Conservation (phyloP, 106 monocot species). For the Dendrobium nobile region DNA sequence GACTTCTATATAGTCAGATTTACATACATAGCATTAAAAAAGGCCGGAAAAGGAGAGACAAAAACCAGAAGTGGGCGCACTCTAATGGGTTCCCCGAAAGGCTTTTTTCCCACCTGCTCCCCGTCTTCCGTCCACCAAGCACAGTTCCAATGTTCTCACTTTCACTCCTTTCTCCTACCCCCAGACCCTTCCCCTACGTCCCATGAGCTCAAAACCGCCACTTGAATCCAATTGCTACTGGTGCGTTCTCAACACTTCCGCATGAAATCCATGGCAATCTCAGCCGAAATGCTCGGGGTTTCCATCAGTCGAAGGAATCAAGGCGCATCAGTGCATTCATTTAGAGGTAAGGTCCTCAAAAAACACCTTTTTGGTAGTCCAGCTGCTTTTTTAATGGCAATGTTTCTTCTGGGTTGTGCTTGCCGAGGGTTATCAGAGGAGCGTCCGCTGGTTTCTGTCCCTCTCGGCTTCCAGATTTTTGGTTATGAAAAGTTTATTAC, state of each 20-base stretch:
- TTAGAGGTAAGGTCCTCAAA: neutral
- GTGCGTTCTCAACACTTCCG: neutral
- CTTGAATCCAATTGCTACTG: neutral
- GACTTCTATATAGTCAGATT: too few species aligned
- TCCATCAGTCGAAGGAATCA: neutral
- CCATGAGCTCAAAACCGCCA: neutral
- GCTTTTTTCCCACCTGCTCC: neutral
- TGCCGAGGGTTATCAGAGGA: slow-evolving; percentile 2
- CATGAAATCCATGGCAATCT: neutral
- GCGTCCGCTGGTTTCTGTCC: slow-evolving; percentile 11
- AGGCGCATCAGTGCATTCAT: neutral
- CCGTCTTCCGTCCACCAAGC: slow-evolving; percentile 5
- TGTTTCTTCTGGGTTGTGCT: slow-evolving; percentile 4
- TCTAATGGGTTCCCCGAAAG: neutral
- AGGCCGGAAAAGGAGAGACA: neutral
- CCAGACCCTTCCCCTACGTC: neutral
- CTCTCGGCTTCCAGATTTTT: slow-evolving; percentile 30
- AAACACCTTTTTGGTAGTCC: neutral
- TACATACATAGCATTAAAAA: neutral
- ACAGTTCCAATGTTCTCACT: slow-evolving; percentile 4
- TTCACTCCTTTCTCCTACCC: neutral
- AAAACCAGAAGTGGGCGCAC: neutral
- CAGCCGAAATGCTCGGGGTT: neutral
- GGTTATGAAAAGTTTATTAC: neutral
- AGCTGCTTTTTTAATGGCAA: neutral